Base-by-base conservation (phyloP, 192 early-diverging fungal genomes). In the Piromyces finnis region DNA sequence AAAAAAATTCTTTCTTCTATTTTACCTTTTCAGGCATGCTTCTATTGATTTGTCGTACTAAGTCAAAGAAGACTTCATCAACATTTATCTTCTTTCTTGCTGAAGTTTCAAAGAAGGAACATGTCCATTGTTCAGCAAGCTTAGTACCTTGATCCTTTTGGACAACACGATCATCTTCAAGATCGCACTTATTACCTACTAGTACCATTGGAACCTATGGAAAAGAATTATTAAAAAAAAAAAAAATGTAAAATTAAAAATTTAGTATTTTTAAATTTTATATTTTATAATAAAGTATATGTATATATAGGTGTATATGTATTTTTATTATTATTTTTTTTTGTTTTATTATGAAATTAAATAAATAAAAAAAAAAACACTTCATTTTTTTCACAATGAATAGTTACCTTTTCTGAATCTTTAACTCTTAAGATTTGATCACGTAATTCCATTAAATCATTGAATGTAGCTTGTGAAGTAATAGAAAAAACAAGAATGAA, bases 51-150 rank as follows among this genome's bases (percentile, higher is more conserved):
- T 95, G 92, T 68, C 94, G 87, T 77, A 98, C 95, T 35, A 95
- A 87, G 84, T 96, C 94, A 68, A 90, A 94, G 85, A 98, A 98
- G 51, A 95, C 94, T 81, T 97, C 95, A 68, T 96, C 94, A 6
- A 97, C 95, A 77, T 95, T 95, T 81, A 93, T 91, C 83, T 93
- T 94, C 77, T 89, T 90, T 81, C 94, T 86, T 12, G 96, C 96
- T 77, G 92, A 94, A 18, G 95, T 93, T 83, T 98, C 96, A 79
- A 94, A 92, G 83, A 96, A 97, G 0, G 90, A 89, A 84, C 89
- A 83, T 84, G 88, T 77, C 86, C 89, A 82, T 83, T 85, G 88
- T 83, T 85, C 84, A 30, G 94, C 91, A 79, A 95, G 83, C 29
- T 81, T 51, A 78, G 83, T 85, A 28, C 93, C 97, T 78, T 94